phyloP scores from a whole-genome alignment of 2,329 filamentous ascomycete genomes.

The Waltergamsia citrina region DNA sequence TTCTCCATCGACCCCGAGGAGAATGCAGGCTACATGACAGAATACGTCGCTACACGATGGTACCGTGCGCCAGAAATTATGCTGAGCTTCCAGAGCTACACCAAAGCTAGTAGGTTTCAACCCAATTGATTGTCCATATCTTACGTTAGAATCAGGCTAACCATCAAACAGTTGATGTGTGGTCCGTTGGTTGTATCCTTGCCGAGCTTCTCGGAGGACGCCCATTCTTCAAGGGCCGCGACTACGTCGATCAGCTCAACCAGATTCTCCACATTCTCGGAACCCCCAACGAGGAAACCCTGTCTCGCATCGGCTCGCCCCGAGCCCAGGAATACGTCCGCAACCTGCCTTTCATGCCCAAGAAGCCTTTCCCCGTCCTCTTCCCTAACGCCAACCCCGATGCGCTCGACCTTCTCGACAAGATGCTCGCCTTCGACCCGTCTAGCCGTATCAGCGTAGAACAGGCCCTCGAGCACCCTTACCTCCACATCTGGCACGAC shows the following conservation, averaged over 20 bases:
- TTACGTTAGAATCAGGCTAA: neutral
- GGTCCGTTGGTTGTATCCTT: slow-evolving; percentile 97
- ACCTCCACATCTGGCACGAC: slow-evolving; percentile 97
- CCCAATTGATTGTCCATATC: too few species aligned
- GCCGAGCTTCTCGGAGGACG: slow-evolving; percentile 92
- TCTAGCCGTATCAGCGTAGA: slow-evolving; percentile 90
- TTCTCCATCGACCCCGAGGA: slow-evolving; percentile 97
- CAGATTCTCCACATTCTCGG: slow-evolving; percentile 98
- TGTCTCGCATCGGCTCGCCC: slow-evolving; percentile 87
- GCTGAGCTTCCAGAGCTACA: slow-evolving; percentile 99
- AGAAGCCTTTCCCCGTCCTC: slow-evolving; percentile 77
- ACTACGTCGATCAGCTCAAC: slow-evolving; percentile 99
- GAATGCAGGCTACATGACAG: slow-evolving; percentile 98
- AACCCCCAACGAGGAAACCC: slow-evolving; percentile 90
- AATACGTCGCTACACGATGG: slow-evolving; percentile 98
- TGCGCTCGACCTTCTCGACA: slow-evolving; percentile 87
- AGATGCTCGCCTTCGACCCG: slow-evolving; percentile 96
- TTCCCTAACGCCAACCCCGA: slow-evolving; percentile 96
- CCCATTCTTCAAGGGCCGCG: slow-evolving; percentile 97
- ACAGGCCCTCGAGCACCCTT: slow-evolving; percentile 89
- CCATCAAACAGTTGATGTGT: slow-evolving; percentile 71
- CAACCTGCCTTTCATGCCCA: slow-evolving; percentile 90
- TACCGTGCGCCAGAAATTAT: slow-evolving; percentile 94
- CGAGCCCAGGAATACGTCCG: slow-evolving; percentile 97
- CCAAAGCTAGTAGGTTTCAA: slow-evolving; percentile 88